Evolutionary conservation across 306 rosid species (phyloP).

Genomic region (Geum urbanum): DNA sequence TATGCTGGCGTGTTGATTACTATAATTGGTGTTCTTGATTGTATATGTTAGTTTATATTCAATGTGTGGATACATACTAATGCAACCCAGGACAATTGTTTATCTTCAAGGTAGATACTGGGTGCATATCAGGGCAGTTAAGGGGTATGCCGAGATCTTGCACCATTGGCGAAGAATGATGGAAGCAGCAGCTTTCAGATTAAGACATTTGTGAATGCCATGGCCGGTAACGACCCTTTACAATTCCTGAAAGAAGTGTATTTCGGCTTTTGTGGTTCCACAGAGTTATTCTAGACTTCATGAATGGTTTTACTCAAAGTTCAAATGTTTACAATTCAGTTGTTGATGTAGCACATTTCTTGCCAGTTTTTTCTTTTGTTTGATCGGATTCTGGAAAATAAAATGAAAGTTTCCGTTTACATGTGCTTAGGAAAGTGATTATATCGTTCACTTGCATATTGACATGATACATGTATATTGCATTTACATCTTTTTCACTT

Average conservation of each 20-base stretch:
- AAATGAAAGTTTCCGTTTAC: neutral
- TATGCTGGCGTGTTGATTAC: neutral
- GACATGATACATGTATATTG: neutral
- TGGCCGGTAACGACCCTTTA: conserved; percentile 49
- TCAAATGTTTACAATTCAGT: neutral
- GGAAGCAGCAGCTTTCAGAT: conserved; percentile 30
- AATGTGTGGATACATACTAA: neutral
- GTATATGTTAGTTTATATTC: neutral
- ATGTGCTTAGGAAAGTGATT: neutral
- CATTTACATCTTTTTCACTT: neutral
- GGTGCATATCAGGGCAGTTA: conserved; percentile 25
- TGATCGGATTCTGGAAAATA: neutral
- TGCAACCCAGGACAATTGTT: neutral
- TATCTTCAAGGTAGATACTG: conserved; percentile 28
- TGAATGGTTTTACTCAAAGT: neutral
- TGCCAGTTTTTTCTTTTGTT: neutral
- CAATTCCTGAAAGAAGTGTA: conserved; percentile 1
- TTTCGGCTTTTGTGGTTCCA: neutral
- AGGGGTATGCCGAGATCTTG: conserved; percentile 24
- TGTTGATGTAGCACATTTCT: neutral
- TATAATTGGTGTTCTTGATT: neutral
- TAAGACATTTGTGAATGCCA: conserved; percentile 36
- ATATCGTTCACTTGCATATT: neutral
- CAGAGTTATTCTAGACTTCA: neutral
- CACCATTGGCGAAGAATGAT: conserved; percentile 30